Evolutionary conservation across 176 grass and related monocot species (phyloP).

Genomic region (Oryza meridionalis): DNA sequence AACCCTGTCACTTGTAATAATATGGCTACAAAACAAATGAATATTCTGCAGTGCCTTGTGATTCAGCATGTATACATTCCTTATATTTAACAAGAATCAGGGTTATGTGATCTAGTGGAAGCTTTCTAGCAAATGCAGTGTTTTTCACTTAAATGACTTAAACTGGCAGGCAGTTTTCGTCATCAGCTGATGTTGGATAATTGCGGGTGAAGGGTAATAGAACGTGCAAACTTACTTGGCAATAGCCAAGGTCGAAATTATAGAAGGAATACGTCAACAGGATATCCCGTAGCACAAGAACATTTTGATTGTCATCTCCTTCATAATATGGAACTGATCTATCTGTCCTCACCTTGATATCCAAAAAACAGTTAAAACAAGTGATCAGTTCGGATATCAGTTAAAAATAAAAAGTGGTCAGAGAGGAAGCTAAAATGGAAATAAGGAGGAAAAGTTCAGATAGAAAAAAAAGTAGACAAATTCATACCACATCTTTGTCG

Average conservation of each 20-base stretch:
- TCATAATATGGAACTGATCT: slow-evolving; percentile 89
- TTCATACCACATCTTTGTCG: slow-evolving; percentile 98
- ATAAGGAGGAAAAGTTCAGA: slow-evolving; percentile 1
- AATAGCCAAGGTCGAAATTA: slow-evolving; percentile 99
- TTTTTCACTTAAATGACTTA: slow-evolving; percentile 17
- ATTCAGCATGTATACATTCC: not conserved
- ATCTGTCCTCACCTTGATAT: slow-evolving; percentile 94
- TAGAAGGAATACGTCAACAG: slow-evolving; percentile 97
- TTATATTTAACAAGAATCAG: not conserved
- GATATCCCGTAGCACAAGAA: slow-evolving; percentile 87
- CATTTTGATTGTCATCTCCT: slow-evolving; percentile 96
- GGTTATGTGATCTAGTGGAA: slow-evolving; percentile 3
- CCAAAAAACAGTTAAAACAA: slow-evolving; percentile 17
- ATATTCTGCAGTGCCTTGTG: not conserved
- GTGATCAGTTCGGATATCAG: slow-evolving; percentile 6
- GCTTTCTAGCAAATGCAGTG: slow-evolving; percentile 8
- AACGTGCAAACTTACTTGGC: slow-evolving; percentile 73
- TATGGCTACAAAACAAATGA: slow-evolving; percentile 19
- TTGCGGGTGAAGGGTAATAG: not conserved
- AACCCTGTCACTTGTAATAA: not conserved
- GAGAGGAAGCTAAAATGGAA: slow-evolving; percentile 35
- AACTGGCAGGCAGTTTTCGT: not conserved
- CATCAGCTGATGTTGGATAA: not conserved
- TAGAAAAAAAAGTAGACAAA: slow-evolving; percentile 15
- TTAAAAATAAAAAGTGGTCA: slow-evolving; percentile 10